phyloP scores from a whole-genome alignment of 768 basidiomycete genomes.

The Cyathus striatus region DNA sequence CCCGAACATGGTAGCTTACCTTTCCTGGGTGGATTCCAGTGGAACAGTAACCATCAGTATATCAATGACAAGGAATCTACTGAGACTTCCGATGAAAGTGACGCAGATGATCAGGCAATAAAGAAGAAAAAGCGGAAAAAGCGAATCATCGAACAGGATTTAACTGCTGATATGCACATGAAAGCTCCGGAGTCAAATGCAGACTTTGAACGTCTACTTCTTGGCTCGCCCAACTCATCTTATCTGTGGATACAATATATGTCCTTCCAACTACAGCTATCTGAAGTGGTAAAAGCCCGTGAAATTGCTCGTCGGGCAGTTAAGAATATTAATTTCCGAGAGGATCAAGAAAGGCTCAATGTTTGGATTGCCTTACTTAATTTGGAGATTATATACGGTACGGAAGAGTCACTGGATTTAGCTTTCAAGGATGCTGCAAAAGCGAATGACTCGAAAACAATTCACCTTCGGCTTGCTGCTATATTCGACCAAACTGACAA shows the following conservation, averaged over 20 bases:
- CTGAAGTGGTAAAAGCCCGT: constrained; percentile 92
- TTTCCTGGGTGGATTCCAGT: constrained; percentile 64
- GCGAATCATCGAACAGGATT: constrained; percentile 71
- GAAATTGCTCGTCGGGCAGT: constrained; percentile 83
- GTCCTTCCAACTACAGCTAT: constrained; percentile 97
- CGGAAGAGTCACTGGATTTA: constrained; percentile 70
- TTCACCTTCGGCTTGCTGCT: constrained; percentile 78
- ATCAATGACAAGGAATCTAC: constrained; percentile 35
- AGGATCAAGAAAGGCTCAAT: constrained; percentile 94
- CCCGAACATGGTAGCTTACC: too few species aligned
- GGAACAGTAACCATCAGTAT: constrained; percentile 43
- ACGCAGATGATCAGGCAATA: constrained; percentile 35
- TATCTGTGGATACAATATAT: constrained; percentile 99
- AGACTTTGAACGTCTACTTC: constrained; percentile 90
- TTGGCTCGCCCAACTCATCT: constrained; percentile 95
- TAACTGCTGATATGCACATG: constrained; percentile 84
- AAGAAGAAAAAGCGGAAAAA: constrained; percentile 66
- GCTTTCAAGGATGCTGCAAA: constrained; percentile 87
- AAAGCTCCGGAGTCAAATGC: constrained; percentile 85
- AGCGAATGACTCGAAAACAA: constrained; percentile 88
- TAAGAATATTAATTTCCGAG: constrained; percentile 86
- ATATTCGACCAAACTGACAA: constrained; percentile 86
- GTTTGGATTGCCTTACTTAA: constrained; percentile 97
- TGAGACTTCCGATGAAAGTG: constrained; percentile 45
- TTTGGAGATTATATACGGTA: constrained; percentile 90